Percentiles rank a stretch among this genome's conserved stretches.
Evolutionary conservation across 768 basidiomycete genomes (phyloP).

Genomic region (Lactarius deliciosus): DNA sequence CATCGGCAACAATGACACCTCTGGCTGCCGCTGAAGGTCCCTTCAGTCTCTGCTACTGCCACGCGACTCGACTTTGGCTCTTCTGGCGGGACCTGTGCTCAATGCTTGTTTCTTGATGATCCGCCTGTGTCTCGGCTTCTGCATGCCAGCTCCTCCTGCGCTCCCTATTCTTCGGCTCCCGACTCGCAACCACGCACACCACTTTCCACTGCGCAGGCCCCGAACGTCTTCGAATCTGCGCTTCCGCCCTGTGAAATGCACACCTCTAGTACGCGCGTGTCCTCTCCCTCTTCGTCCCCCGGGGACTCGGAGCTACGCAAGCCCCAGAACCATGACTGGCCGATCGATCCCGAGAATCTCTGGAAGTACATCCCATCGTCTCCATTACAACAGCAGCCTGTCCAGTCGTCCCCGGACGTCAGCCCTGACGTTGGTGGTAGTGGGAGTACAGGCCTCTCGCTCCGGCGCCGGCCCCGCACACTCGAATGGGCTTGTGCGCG

Average conservation of each 20-base stretch:
- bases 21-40: not conserved
- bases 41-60: not conserved
- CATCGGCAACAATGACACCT: constrained; percentile 28
- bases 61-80: not conserved
- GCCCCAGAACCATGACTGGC: constrained; percentile 17
- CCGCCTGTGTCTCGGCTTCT: not conserved
- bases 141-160: not conserved
- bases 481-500: constrained; percentile 50
- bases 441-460: constrained; percentile 22
- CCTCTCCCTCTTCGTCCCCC: constrained; percentile 17
- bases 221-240: constrained; percentile 3
- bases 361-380: constrained; percentile 36
- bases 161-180: not conserved
- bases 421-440: constrained; percentile 20
- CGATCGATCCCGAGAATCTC: constrained; percentile 32
- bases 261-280: not conserved
- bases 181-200: not conserved
- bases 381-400: constrained; percentile 30
- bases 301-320: constrained; percentile 6
- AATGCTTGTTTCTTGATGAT: not conserved
- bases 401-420: constrained; percentile 25
- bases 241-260: not conserved
- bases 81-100: not conserved
- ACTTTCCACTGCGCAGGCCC: constrained; percentile 11
- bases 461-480: constrained; percentile 34